Base-by-base conservation (phyloP, 192 early-diverging fungal genomes). In the Gamsiella multidivaricata region DNA sequence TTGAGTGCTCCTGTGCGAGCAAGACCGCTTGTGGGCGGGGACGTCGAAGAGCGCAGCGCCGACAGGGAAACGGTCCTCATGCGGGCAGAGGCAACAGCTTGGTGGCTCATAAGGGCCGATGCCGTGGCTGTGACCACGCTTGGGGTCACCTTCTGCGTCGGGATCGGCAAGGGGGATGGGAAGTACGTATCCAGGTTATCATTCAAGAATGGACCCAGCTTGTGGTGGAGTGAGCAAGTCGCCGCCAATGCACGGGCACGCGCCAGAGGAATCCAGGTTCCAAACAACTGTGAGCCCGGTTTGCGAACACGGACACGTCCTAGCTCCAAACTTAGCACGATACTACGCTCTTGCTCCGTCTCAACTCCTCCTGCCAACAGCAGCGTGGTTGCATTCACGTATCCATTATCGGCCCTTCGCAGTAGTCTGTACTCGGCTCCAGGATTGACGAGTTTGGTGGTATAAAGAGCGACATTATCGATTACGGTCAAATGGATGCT, bases 211-310 rank as follows among this genome's bases (percentile, higher is more conserved):
- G 85, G 86, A 0, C 87, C 91, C 7, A 95, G 70, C 41, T 88
- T 85, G 56, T 90, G 84, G 49, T 95, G 89, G 9, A 97, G 74
- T 28, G 92, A 93, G 66, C 93, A 92, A 0, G 90, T 95, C 2
- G 92, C 83, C 0, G 95, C 92, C 49, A 98, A 83, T 7, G 92
- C 93, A 26, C 92, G 88, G 8, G 94, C 96, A 6, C 96, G 89
- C 2, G 85, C 81, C 25, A 98, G 85, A 10, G 96, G 96, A 53
- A 98, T 94, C 96, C 96, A 98, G 6, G 95, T 96, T 29, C 96
- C 96, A 53, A 88, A 90, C 28, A 96, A 81, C 63, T 86, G 82
- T 31, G 88, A 90, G 25, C 87, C 84, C 42, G 86, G 86, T 62
- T 91, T 87, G 14, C 91, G 89, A 69, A 90, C 86, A 49, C 94